Base-by-base conservation (phyloP, 2,329 filamentous ascomycete species). In the Trichoderma asperellum region DNA sequence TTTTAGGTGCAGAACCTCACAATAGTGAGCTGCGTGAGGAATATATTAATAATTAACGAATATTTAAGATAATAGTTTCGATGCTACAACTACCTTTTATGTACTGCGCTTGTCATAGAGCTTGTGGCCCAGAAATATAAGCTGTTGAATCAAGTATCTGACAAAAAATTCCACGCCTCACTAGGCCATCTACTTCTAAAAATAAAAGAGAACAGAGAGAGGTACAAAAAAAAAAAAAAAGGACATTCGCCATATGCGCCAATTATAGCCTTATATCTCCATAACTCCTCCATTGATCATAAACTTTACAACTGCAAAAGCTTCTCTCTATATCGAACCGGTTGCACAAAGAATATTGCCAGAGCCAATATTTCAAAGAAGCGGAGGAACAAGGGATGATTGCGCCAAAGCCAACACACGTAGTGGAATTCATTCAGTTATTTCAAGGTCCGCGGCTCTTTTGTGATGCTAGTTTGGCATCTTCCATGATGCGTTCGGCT, bases 281-380 rank as follows among this genome's bases (percentile, higher is more conserved):
- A 37, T 57, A 53, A 57, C 53, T 53, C 62, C 53, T 53, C 62
- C 62, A 49, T 34, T 21, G 27, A 57, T 57, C 35, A 43, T 27
- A 56, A 53, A 56, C 32, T 35, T 24, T 64, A 37, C 16, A 34
- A 43, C 34, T 27, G 34, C 27, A 35, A 56, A 56, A 40, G 27
- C 27, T n/a, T 56, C 24, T 21, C 49, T 37, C 24, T 64, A 43
- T 21, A 55, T 40, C 11, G 24, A 40, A 56, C 10, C 16, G 43
- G 27, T 37, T 34, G 43, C n/a, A 37, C 37, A 55, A 57, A 47
- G 27, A 34, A 49, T 5, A 34, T n/a, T 10, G 37, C n/a, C 8
- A 37, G 35, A 57, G 37, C 34, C 21, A 37, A 47, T 65, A 27
- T 56, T 29, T 56, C 6, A 52, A 56, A n/a, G 18, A 12, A 14